Conservation (phyloP, 441 rosid species). For the Adansonia rubrostipa region DNA sequence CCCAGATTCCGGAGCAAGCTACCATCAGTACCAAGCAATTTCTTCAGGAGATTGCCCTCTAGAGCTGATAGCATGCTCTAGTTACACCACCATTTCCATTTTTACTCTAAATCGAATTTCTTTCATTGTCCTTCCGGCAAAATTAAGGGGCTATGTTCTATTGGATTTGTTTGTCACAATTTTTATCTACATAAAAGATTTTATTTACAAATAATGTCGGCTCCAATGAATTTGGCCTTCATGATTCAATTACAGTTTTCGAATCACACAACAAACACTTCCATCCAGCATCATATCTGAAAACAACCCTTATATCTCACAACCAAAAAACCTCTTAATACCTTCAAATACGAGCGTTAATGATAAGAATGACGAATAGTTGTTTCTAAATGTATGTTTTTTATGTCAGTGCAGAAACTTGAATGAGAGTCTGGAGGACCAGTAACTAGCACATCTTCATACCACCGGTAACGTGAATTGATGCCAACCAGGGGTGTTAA, state of each 20-base stretch:
- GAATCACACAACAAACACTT: too few relatives aligned
- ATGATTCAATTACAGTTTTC: neutral
- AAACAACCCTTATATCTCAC: too few relatives aligned
- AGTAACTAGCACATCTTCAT: too few relatives aligned
- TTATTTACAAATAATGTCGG: neutral
- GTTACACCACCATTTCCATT: neutral
- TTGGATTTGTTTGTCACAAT: neutral
- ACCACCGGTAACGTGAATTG: too few relatives aligned
- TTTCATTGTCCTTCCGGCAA: neutral
- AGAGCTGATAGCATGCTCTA: constrained; percentile 72
- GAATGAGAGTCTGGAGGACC: too few relatives aligned
- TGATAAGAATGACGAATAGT: too few relatives aligned
- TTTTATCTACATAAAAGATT: neutral
- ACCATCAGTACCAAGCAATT: constrained; percentile 63
- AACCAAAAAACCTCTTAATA: too few relatives aligned
- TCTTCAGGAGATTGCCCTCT: constrained; percentile 63
- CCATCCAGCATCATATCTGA: too few relatives aligned
- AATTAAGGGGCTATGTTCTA: neutral
- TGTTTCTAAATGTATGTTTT: too few relatives aligned
- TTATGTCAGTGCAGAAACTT: too few relatives aligned
- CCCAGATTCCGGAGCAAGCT: constrained; percentile 69
- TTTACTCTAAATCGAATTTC: neutral
- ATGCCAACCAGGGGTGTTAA: too few relatives aligned
- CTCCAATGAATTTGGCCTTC: neutral
- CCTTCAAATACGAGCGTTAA: too few relatives aligned